These are phyloP conservation scores for Leishmania aethiopica DNA, from an alignment of 208 protist species.

Conservation along the genomic window DNA sequence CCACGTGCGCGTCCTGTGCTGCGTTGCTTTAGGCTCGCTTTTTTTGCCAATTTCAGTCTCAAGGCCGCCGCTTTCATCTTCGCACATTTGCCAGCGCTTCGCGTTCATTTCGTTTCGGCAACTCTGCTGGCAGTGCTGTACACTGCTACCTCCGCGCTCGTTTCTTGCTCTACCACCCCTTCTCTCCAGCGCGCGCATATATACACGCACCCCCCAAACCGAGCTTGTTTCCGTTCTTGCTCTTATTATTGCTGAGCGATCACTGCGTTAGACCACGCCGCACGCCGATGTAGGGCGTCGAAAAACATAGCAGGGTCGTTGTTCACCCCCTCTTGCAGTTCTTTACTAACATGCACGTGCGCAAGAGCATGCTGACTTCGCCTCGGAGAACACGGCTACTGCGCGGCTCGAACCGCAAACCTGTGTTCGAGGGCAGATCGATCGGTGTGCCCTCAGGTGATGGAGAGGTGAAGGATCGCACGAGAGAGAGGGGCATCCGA, in stretches of 20 bases:
- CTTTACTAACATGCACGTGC: not conserved
- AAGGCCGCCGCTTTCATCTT: not conserved
- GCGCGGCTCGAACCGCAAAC: not conserved
- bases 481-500: not conserved
- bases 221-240: not conserved
- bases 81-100: not conserved
- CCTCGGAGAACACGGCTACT: not conserved
- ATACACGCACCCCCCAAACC: too few relatives aligned
- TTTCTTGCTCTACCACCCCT: not conserved
- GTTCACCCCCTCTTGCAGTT: not conserved
- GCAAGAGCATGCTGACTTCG: not conserved
- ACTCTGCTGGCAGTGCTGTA: not conserved
- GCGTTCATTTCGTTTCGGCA: not conserved
- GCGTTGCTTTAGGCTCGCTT: not conserved
- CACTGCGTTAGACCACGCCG: not conserved
- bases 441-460: not conserved
- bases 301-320: not conserved
- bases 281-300: too few relatives aligned
- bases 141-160: not conserved
- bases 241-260: not conserved
- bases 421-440: not conserved
- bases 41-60: not conserved
- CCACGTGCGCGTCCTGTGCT: not conserved
- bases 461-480: not conserved
- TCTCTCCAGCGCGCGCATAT: not conserved